Percentiles rank a stretch among this genome's conserved stretches.
These are phyloP conservation scores for Eucalyptus tenuipes DNA, from an alignment of 345 rosid species.

Conservation along the genomic window DNA sequence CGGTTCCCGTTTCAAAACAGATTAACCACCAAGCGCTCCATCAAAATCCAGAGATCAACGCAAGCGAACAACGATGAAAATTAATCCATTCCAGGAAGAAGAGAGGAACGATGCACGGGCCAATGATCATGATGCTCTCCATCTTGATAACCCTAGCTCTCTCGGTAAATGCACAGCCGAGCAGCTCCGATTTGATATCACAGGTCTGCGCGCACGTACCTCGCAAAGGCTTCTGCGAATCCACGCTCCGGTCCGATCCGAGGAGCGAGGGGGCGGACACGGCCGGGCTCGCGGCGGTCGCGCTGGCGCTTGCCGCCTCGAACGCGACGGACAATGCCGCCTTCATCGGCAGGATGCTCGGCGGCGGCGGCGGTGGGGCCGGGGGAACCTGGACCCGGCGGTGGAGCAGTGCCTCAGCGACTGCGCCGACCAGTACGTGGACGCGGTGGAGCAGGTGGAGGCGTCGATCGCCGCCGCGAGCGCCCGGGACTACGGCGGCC, in stretches of 20 bases:
- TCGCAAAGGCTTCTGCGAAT: neutral
- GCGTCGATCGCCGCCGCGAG: constrained; percentile 2
- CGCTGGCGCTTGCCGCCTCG: neutral
- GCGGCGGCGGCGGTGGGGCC: neutral
- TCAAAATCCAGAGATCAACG: neutral
- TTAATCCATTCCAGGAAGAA: neutral
- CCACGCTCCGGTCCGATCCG: neutral
- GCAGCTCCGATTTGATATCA: neutral
- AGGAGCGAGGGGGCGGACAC: neutral
- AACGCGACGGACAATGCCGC: neutral
- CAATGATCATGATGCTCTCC: neutral
- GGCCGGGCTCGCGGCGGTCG: neutral
- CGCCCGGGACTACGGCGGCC: neutral
- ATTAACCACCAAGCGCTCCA: neutral
- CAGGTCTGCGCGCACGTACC: neutral
- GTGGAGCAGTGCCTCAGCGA: constrained; percentile 2
- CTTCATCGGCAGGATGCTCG: neutral
- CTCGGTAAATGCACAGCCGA: neutral
- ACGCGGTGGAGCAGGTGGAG: constrained; percentile 7
- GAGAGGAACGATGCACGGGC: neutral
- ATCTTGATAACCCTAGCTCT: neutral
- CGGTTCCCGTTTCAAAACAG: neutral
- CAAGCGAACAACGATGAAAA: neutral
- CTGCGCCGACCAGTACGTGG: constrained; percentile 4
- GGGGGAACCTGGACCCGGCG: neutral